These are phyloP conservation scores for Phaeophleospora eucalypticola DNA, from an alignment of 2,329 filamentous ascomycete species.

Conservation along the genomic window DNA sequence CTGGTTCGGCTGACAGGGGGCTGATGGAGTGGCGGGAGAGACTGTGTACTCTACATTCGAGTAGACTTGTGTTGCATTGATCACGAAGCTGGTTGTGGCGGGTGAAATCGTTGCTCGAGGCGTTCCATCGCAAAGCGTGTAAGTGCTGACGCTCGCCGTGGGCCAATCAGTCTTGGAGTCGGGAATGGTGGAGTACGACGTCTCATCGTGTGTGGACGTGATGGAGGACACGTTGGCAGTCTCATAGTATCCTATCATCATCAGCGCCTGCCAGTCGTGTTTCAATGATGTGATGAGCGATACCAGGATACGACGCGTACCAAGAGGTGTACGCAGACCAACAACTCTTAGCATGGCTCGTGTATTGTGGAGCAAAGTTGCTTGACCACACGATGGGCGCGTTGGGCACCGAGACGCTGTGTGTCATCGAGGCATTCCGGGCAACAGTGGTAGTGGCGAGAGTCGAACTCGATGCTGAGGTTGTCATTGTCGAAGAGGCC, in stretches of 20 bases:
- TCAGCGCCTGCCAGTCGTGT: no score
- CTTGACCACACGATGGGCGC: slow-evolving; percentile 2
- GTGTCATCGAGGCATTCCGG: neutral
- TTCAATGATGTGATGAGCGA: no score
- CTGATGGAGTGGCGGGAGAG: slow-evolving; percentile 1
- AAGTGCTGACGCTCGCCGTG: slow-evolving; percentile 5
- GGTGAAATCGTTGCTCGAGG: slow-evolving; percentile 15
- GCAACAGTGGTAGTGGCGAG: neutral
- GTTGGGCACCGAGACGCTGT: neutral
- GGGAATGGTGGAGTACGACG: neutral
- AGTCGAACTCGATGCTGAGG: neutral
- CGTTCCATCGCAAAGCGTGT: slow-evolving; percentile 21
- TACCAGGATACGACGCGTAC: slow-evolving; percentile 4
- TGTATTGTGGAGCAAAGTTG: neutral
- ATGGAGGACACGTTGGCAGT: slow-evolving; percentile 1
- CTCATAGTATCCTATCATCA: neutral
- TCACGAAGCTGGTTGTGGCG: slow-evolving; percentile 5
- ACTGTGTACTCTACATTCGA: slow-evolving; percentile 2
- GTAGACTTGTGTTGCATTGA: neutral
- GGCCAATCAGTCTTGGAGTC: slow-evolving; percentile 9
- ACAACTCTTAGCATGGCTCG: slow-evolving; percentile 7
- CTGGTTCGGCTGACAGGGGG: slow-evolving; percentile 9
- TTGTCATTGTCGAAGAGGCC: neutral
- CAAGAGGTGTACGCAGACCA: slow-evolving; percentile 9
- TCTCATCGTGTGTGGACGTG: no score